Base-by-base conservation (phyloP, 306 rosid species). In the Vachellia collinsii region DNA sequence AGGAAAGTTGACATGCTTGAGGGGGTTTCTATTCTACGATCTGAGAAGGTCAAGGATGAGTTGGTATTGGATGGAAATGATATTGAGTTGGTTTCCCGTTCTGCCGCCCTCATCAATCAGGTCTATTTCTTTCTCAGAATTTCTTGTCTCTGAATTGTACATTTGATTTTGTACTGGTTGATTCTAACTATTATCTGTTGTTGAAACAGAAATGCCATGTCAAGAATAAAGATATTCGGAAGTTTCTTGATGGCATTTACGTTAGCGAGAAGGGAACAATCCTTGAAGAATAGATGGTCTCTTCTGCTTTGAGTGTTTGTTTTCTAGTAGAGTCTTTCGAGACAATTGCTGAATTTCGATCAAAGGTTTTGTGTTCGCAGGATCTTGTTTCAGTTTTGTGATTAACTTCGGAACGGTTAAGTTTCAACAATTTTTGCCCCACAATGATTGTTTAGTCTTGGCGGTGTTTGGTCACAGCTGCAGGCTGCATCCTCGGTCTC, bases 1-100 rank as follows among this genome's bases (percentile, higher is more conserved):
- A 88, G 98, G 69, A 94, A 92, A 80, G 98, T 94, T 16, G 95
- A 90, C 56, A 82, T 92, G 95, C 95, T 94, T 65, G 86, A 92
- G 0, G 98, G 98, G 1, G 97, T 92, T 6, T 53, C 87, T 2
- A 78, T 94, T 41, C 0, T 80, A 29, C 83, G 98, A 29, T 94
- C 95, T 16, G 98, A 94, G 4, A 93, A 94, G 86, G 98, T 94
- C 0, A 94, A 94, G 85, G 98, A 94, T 70, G 97, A 94, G 79
- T 76, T 94, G 59, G 14, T 94, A 8, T 83, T 94, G 88, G 97
- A 92, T 36, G 98, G 98, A 11, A 94, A 92, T n/a, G 98, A 94
- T 50, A 90, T 94, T 12, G 98, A 94, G 65, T 91, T 94, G 17
- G 97, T 92, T 23, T 94, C 98, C 10, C 87, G 98, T 65, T 94